Evolutionary conservation across 148 eudicot species (phyloP).

Genomic region (Rhododendron molle): DNA sequence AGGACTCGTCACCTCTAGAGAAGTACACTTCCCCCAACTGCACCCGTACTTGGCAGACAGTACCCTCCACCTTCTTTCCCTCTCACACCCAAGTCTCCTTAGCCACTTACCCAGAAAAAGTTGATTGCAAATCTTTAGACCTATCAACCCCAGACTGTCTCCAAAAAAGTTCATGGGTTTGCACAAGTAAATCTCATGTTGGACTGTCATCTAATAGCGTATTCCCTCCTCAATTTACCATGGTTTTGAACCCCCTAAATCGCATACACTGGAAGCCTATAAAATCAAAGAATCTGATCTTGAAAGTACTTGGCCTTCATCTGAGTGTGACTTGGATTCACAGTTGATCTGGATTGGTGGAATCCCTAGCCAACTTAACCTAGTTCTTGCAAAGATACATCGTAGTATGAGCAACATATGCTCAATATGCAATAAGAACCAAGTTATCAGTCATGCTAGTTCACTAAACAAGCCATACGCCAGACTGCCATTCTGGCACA

Average conservation of each 20-base stretch:
- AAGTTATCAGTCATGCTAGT: neutral
- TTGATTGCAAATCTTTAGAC: neutral
- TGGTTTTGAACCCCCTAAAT: neutral
- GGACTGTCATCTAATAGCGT: neutral
- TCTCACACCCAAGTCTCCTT: neutral
- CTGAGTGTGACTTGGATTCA: neutral
- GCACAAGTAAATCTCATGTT: neutral
- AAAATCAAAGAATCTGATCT: neutral
- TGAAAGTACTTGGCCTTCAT: neutral
- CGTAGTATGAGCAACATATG: neutral
- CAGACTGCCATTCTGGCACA: neutral
- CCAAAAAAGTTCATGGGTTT: neutral
- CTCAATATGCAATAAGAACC: neutral
- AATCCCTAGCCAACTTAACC: slow-evolving; percentile 1
- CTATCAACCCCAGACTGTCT: neutral
- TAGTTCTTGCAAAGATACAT: neutral
- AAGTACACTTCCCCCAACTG: neutral
- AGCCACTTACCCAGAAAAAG: neutral
- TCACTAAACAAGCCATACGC: neutral
- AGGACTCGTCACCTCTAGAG: neutral
- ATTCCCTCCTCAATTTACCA: neutral
- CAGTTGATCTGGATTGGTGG: neutral
- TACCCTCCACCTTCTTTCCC: neutral
- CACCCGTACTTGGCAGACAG: neutral
- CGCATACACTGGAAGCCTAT: neutral